Conservation (phyloP, 148 eudicot genomes). For the Heliosperma pusillum region DNA sequence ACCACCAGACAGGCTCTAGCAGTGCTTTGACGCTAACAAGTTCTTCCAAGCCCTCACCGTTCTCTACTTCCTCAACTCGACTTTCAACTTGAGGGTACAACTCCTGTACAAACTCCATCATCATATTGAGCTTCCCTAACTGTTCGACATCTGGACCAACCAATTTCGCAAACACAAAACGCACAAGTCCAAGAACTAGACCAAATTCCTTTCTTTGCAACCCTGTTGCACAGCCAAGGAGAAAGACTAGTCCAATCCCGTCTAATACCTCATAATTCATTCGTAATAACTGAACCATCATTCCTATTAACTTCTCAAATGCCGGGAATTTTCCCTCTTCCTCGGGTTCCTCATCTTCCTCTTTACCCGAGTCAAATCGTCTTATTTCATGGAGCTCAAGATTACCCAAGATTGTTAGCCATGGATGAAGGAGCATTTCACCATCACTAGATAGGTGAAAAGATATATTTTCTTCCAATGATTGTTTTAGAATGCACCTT, state of each 20-base stretch:
- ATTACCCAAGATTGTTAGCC: conserved; percentile 60
- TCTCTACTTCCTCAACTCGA: conserved; percentile 35
- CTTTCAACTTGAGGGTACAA: conserved; percentile 51
- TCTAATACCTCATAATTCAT: conserved; percentile 51
- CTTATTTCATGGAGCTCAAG: conserved; percentile 50
- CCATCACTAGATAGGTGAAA: conserved; percentile 26
- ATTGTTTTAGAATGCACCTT: conserved; percentile 34
- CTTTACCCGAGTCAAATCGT: conserved; percentile 43
- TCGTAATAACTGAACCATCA: conserved; percentile 42
- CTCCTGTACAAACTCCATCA: conserved; percentile 39
- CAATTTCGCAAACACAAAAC: conserved; percentile 52
- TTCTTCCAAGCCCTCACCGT: conserved; percentile 34
- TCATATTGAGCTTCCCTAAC: conserved; percentile 46
- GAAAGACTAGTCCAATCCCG: conserved; percentile 49
- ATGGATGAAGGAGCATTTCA: conserved; percentile 30
- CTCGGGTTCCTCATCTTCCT: conserved; percentile 26
- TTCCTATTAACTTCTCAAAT: conserved; percentile 47
- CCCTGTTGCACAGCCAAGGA: conserved; percentile 35
- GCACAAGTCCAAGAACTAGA: conserved; percentile 53
- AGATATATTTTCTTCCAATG: conserved; percentile 30
- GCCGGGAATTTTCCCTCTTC: conserved; percentile 42
- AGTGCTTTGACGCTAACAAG: conserved; percentile 42
- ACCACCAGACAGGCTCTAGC: conserved; percentile 62
- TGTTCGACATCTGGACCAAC: conserved; percentile 29
- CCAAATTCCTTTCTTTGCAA: conserved; percentile 58